Conservation (phyloP, 2,329 filamentous ascomycete genomes). For the Diaporthe sp. region DNA sequence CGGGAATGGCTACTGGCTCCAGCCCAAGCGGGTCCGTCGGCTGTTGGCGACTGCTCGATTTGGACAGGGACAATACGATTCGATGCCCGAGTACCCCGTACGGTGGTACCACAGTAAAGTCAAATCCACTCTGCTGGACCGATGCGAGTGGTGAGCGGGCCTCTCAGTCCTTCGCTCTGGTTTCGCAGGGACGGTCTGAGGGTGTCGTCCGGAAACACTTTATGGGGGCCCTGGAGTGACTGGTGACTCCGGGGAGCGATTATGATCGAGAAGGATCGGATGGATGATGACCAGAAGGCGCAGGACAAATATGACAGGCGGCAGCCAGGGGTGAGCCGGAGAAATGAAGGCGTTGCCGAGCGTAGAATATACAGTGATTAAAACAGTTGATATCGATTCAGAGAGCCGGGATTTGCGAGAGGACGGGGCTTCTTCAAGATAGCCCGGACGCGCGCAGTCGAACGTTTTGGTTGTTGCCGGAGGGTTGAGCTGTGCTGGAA, state of each 20-base stretch:
- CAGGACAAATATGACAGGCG: constrained; percentile 3
- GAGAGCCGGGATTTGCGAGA: background rate
- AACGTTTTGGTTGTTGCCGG: constrained; percentile 7
- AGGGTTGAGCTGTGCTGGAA: background rate
- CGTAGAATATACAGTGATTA: constrained; percentile 35
- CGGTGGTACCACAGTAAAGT: constrained; percentile 28
- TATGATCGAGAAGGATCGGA: constrained; percentile 18
- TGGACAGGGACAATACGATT: constrained; percentile 19
- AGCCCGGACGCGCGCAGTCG: constrained; percentile 21
- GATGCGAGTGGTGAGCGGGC: constrained; percentile 22
- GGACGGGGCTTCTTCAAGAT: constrained; percentile 30
- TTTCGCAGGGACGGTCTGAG: constrained; percentile 22
- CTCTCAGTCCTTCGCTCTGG: background rate
- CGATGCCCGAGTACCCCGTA: constrained; percentile 30
- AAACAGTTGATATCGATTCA: constrained; percentile 6
- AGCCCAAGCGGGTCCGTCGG: constrained; percentile 30
- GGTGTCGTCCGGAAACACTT: constrained; percentile 22
- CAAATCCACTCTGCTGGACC: constrained; percentile 21
- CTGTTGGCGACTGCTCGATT: constrained; percentile 27
- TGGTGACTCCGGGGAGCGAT: constrained; percentile 11
- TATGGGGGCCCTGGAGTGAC: background rate
- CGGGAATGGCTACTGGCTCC: constrained; percentile 23
- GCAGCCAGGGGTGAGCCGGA: constrained; percentile 2
- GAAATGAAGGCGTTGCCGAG: constrained; percentile 30
- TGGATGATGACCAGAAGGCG: background rate